Base-by-base conservation (phyloP, 75 land plant species). In the Larix kaempferi region DNA sequence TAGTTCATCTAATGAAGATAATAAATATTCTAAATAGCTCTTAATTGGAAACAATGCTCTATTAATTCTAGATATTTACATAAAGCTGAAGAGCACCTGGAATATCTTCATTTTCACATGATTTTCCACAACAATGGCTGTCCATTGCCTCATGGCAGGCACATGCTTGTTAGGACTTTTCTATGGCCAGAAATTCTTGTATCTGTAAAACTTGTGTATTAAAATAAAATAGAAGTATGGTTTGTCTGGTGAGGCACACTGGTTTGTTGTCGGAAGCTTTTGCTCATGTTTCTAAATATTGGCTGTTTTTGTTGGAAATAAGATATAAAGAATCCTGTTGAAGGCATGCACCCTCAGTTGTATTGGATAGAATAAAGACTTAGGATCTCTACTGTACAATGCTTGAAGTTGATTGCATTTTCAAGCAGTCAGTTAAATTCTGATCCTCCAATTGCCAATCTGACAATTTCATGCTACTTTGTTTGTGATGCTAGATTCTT, bases 401-500 rank as follows among this genome's bases (percentile, higher is more conserved):
- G 10, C 54, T 49, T 49, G 11, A 49, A 49, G 54, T 49, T 49
- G 54, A 49, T 49, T 49, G 54, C 11, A 49, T 49, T 69, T 69
- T 69, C 39, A 69, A 41, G 73, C 13, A 10, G 4, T 39, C 12
- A 21, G 41, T 69, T 41, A 37, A 29, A 16, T 33, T 27, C 21
- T 33, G 25, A 35, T 59, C n/a, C 35, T 71, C 26, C n/a, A 65
- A 17, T 39, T 21, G 49, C 65, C 35, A 61, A 59, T 66, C 44
- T 33, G 27, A 58, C 39, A 56, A 49, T 76, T 35, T 25, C 4
- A 27, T 57, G 52, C 12, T 15, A 44, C 4, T 75, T 23, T 29
- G 59, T 33, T 79, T 80, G 15, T 57, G 79, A 57, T 75, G 61
- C 54, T 75, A 96, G 99, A 80, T 96, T 41, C 95, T 96, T 82